These are phyloP conservation scores for Mrakia frigida DNA, from an alignment of 768 basidiomycete species.

Conservation along the genomic window DNA sequence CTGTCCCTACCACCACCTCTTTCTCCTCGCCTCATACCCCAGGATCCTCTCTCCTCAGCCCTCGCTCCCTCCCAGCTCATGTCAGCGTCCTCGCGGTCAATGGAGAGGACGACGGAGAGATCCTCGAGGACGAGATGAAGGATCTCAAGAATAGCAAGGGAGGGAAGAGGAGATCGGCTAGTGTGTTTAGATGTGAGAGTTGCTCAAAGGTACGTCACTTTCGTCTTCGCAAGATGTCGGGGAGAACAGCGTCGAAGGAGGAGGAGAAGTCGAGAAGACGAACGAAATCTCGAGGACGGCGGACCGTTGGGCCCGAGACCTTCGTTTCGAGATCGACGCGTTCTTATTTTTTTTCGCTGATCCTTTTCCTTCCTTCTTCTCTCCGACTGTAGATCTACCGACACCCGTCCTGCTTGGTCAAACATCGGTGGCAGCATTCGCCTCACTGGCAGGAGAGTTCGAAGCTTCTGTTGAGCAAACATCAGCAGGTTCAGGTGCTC, in stretches of 20 bases:
- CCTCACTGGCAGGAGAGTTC: constrained; percentile 92
- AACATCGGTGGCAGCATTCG: constrained; percentile 97
- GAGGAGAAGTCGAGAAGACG: background rate
- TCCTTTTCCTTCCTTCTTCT: constrained; percentile 23
- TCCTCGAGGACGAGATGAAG: constrained; percentile 27
- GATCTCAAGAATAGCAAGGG: constrained; percentile 12
- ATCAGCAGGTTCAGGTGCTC: constrained; percentile 93
- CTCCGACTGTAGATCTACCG: constrained; percentile 45
- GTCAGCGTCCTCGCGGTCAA: constrained; percentile 23
- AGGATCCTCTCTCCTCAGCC: constrained; percentile 4
- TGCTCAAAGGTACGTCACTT: constrained; percentile 71
- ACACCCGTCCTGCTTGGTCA: constrained; percentile 90
- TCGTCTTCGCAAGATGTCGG: background rate
- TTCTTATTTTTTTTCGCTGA: background rate
- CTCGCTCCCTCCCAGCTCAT: constrained; percentile 11
- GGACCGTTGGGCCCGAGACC: no score
- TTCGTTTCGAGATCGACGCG: background rate
- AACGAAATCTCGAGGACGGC: background rate
- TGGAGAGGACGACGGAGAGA: constrained; percentile 32
- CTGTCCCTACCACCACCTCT: background rate
- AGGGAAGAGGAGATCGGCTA: constrained; percentile 66
- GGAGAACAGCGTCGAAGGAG: background rate
- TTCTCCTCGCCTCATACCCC: background rate
- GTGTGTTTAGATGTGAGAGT: constrained; percentile 85
- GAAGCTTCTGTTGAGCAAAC: constrained; percentile 86